Percentiles rank a stretch among this genome's conserved stretches.
These are phyloP conservation scores for Solanum neorickii DNA, from an alignment of 257 asterid species.

Conservation along the genomic window DNA sequence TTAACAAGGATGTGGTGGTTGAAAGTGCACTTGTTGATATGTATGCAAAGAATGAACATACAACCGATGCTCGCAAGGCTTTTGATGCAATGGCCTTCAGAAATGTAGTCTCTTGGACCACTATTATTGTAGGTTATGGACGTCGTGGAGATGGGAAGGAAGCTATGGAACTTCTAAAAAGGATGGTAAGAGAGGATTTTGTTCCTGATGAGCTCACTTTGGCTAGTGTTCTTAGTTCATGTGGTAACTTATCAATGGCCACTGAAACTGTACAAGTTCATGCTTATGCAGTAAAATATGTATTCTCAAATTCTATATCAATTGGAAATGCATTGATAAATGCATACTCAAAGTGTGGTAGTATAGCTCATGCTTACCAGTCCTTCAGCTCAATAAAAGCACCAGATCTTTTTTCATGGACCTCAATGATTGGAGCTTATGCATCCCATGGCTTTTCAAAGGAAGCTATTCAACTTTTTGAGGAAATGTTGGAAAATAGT, in stretches of 20 bases:
- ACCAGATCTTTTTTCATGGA: constrained; percentile 27
- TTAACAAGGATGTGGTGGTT: constrained; percentile 11
- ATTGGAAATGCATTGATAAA: constrained; percentile 17
- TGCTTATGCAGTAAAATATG: constrained; percentile 11
- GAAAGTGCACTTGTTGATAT: constrained; percentile 22
- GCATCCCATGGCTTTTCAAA: constrained; percentile 25
- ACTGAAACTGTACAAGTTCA: constrained; percentile 16
- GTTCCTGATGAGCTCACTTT: constrained; percentile 22
- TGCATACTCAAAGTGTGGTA: constrained; percentile 24
- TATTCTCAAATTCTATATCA: constrained; percentile 6
- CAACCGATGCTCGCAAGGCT: constrained; percentile 12
- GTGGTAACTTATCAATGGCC: constrained; percentile 14
- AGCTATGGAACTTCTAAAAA: constrained; percentile 11
- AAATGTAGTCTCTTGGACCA: constrained; percentile 28
- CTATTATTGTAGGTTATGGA: constrained; percentile 27
- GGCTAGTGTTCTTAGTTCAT: constrained; percentile 23
- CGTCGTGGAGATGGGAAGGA: constrained; percentile 12
- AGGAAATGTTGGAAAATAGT: constrained; percentile 12
- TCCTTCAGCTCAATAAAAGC: constrained; percentile 10
- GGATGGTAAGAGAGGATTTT: constrained; percentile 15
- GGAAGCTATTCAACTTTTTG: constrained; percentile 14
- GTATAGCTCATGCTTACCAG: constrained; percentile 7
- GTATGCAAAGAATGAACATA: constrained; percentile 17
- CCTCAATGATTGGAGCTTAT: constrained; percentile 26
- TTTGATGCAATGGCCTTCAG: constrained; percentile 18